Evolutionary conservation across 2,329 filamentous ascomycete species (phyloP).

Genomic region (Fusarium phyllophilum): DNA sequence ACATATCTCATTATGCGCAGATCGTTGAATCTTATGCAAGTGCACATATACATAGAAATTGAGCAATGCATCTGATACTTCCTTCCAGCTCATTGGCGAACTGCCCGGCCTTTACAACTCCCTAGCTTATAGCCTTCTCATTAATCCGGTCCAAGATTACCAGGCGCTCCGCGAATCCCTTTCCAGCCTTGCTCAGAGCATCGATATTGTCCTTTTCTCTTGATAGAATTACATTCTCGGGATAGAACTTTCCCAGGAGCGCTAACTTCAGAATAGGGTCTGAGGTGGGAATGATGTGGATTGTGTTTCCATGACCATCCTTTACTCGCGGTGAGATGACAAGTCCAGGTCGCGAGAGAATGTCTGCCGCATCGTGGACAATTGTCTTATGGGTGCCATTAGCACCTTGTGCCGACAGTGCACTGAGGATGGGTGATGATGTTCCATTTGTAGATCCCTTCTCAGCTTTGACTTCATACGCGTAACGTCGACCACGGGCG

Average conservation of each 20-base stretch:
- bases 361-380: neutral
- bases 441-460: neutral
- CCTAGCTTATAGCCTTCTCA: neutral
- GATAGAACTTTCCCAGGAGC: neutral
- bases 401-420: neutral
- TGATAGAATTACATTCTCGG: neutral
- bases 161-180: neutral
- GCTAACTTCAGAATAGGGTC: neutral
- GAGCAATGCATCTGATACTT: neutral
- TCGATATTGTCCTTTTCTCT: neutral
- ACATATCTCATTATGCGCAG: neutral
- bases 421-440: neutral
- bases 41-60: neutral
- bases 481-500: neutral
- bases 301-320: neutral
- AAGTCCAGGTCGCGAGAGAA: neutral
- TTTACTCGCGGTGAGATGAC: neutral
- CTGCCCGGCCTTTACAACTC: rapidly evolving
- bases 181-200: neutral
- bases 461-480: neutral
- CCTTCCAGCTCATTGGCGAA: rapidly evolving
- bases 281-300: neutral
- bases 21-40: neutral
- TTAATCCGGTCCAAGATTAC: neutral
- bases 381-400: neutral